These are phyloP conservation scores for Tuber brumale DNA, from an alignment of 495 filamentous ascomycete species.

Conservation along the genomic window DNA sequence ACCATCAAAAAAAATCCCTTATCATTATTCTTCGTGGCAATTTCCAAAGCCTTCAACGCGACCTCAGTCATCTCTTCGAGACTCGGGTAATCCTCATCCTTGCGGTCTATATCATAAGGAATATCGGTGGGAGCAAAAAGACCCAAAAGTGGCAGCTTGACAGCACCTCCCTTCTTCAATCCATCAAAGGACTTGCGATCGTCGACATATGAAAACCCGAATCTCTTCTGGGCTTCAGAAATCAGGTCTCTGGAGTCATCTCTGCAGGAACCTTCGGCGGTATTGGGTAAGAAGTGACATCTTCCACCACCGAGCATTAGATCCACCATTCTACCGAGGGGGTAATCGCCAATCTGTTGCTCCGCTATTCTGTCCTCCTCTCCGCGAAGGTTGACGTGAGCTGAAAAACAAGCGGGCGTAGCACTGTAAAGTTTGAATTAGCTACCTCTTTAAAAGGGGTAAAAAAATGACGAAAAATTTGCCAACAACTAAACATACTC, in stretches of 20 bases:
- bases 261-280: conserved; percentile 68
- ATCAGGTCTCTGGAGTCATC: conserved; percentile 64
- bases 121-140: conserved; percentile 79
- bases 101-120: conserved; percentile 86
- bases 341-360: conserved; percentile 81
- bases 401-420: conserved; percentile 92
- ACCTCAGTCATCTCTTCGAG: conserved; percentile 85
- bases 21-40: conserved; percentile 77
- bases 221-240: conserved; percentile 59
- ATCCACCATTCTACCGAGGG: conserved; percentile 79
- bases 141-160: conserved; percentile 75
- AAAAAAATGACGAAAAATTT: background rate
- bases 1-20: conserved; percentile 99
- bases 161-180: conserved; percentile 60
- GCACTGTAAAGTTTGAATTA: conserved; percentile 46
- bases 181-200: conserved; percentile 70
- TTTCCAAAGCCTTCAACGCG: conserved; percentile 67
- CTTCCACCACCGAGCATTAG: conserved; percentile 86
- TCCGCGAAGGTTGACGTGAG: conserved; percentile 69
- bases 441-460: background rate
- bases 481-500: conserved; percentile 46
- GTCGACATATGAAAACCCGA: conserved; percentile 71
- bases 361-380: conserved; percentile 88
- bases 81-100: conserved; percentile 73
- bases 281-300: conserved; percentile 86